Conservation (phyloP, 768 basidiomycete genomes). For the Tricholoma saponaceum region DNA sequence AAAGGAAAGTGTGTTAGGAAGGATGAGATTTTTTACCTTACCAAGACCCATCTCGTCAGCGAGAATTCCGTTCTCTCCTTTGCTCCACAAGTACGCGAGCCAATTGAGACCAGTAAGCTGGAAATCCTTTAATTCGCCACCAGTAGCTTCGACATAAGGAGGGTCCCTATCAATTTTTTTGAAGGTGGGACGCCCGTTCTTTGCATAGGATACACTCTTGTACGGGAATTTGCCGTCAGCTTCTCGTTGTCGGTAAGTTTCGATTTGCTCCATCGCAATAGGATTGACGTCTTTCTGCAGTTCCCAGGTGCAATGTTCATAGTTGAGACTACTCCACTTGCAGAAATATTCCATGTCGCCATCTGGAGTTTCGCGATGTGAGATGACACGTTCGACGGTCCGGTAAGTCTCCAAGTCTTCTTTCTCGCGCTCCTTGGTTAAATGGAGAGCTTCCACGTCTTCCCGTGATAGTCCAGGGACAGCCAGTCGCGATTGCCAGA, state of each 20-base stretch:
- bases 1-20: not conserved
- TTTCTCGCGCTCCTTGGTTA: conserved; percentile 88
- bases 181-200: conserved; percentile 71
- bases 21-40: conserved; percentile 51
- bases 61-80: conserved; percentile 93
- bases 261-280: conserved; percentile 75
- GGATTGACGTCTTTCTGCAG: conserved; percentile 71
- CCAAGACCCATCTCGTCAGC: conserved; percentile 99
- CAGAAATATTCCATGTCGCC: conserved; percentile 81
- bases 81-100: conserved; percentile 95
- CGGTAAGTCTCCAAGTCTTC: conserved; percentile 90
- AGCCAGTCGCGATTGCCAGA: conserved; percentile 61
- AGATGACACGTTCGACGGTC: conserved; percentile 86
- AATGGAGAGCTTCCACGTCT: conserved; percentile 83
- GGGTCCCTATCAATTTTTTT: conserved; percentile 85
- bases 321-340: conserved; percentile 95
- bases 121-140: conserved; percentile 93
- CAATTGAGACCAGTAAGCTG: conserved; percentile 98
- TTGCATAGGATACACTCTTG: conserved; percentile 69
- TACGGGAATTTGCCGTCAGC: conserved; percentile 79
- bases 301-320: conserved; percentile 97
- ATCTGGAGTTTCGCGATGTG: conserved; percentile 62
- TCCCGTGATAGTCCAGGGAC: conserved; percentile 72
- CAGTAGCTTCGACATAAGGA: conserved; percentile 71
- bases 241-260: conserved; percentile 74